Percentiles rank a stretch among this genome's conserved stretches.
These are phyloP conservation scores for Cladosporium colombiae DNA, from an alignment of 2,329 filamentous ascomycete genomes.

Conservation along the genomic window DNA sequence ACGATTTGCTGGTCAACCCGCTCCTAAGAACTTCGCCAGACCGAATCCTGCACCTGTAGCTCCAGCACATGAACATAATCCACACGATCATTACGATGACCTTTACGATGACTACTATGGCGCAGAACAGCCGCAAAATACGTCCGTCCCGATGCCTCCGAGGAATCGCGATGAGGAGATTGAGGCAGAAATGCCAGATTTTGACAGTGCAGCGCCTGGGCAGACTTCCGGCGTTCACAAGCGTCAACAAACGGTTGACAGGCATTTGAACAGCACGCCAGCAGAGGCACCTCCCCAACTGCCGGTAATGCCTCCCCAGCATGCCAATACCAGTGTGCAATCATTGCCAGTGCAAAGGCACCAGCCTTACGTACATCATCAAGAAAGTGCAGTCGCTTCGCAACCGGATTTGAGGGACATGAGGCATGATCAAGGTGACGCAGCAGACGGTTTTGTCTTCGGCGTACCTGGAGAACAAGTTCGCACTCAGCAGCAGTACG, in stretches of 20 bases:
- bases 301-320: constrained; percentile 20
- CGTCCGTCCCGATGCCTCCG: constrained; percentile 23
- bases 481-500: constrained; percentile 14
- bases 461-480: constrained; percentile 21
- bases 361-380: constrained; percentile 11
- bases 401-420: constrained; percentile 12
- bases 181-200: constrained; percentile 64
- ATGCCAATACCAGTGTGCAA: constrained; percentile 18
- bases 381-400: constrained; percentile 6
- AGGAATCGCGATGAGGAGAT: constrained; percentile 43
- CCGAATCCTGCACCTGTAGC: not conserved
- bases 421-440: constrained; percentile 1
- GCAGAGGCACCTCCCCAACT: constrained; percentile 20
- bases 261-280: constrained; percentile 35
- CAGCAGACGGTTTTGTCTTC: constrained; percentile 24
- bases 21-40: not conserved
- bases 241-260: constrained; percentile 34
- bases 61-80: constrained; percentile 38
- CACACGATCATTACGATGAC: constrained; percentile 56
- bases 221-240: constrained; percentile 35
- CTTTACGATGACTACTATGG: constrained; percentile 53
- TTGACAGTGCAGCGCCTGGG: constrained; percentile 50
- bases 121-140: constrained; percentile 22
- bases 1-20: not conserved
- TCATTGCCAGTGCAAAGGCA: constrained; percentile 19